Conservation (phyloP, 208 protist genomes). For the Balamuthia mandrillaris region DNA sequence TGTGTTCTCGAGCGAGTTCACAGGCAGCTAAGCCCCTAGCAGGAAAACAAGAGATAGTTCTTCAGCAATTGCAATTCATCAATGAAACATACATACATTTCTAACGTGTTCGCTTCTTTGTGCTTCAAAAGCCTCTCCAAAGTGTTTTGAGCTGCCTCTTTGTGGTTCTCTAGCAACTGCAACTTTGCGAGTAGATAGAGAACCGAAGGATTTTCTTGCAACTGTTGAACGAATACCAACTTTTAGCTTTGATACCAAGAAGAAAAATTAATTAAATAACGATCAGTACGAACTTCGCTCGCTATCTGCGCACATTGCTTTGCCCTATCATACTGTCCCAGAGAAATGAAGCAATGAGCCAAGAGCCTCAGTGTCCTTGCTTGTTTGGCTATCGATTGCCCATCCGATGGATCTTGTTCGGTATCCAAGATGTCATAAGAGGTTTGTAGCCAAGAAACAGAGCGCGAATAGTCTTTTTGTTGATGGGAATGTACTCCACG, state of each 20-base stretch:
- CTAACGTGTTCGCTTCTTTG: not conserved
- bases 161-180: not conserved
- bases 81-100: slow-evolving; percentile 20
- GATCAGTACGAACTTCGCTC: not conserved
- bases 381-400: not conserved
- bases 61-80: no score
- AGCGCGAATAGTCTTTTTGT: not conserved
- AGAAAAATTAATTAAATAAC: not conserved
- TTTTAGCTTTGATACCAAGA: not conserved
- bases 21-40: no score
- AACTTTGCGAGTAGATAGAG: slow-evolving; percentile 2
- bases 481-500: not conserved
- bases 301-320: not conserved
- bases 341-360: not conserved
- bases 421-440: slow-evolving; percentile 1
- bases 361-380: not conserved
- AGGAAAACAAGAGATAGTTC: no score
- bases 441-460: not conserved
- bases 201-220: not conserved
- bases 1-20: no score
- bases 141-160: not conserved
- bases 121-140: not conserved
- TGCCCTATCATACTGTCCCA: not conserved
- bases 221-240: no score
- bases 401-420: not conserved